Evolutionary conservation across 495 filamentous ascomycete genomes (phyloP).

Genomic region (Hypoxylon fuscum): DNA sequence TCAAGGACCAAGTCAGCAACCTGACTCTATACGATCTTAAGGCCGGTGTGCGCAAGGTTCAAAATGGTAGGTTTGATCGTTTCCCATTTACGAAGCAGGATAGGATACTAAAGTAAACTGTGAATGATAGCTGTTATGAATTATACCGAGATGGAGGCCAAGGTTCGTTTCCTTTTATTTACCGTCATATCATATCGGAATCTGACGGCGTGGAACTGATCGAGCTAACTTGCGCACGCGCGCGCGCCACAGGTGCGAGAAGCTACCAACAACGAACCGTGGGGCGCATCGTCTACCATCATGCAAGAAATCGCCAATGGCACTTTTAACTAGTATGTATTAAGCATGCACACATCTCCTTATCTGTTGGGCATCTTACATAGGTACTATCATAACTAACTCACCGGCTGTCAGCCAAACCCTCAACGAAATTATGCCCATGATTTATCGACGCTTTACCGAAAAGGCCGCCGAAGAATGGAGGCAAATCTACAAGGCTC

Average conservation of each 20-base stretch:
- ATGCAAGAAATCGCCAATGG: constrained; percentile 97
- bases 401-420: constrained; percentile 70
- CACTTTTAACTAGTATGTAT: constrained; percentile 98
- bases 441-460: constrained; percentile 99
- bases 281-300: constrained; percentile 88
- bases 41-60: constrained; percentile 94
- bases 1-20: constrained; percentile 92
- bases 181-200: too few relatives aligned
- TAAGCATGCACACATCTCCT: too few relatives aligned
- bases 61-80: constrained; percentile 83
- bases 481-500: constrained; percentile 98
- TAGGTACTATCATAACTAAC: constrained; percentile 4
- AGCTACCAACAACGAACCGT: constrained; percentile 97
- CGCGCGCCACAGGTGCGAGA: constrained; percentile 75
- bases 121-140: constrained; percentile 88
- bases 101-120: constrained; percentile 25
- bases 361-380: too few relatives aligned
- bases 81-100: background rate
- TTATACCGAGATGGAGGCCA: constrained; percentile 99
- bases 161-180: constrained; percentile 65
- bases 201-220: background rate
- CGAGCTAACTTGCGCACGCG: constrained; percentile 27
- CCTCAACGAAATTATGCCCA: constrained; percentile 99
- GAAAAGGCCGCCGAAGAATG: constrained; percentile 98
- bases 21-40: constrained; percentile 97